These are phyloP conservation scores for Starmerella floricola DNA, from an alignment of 805 yeast genomes.

Conservation along the genomic window DNA sequence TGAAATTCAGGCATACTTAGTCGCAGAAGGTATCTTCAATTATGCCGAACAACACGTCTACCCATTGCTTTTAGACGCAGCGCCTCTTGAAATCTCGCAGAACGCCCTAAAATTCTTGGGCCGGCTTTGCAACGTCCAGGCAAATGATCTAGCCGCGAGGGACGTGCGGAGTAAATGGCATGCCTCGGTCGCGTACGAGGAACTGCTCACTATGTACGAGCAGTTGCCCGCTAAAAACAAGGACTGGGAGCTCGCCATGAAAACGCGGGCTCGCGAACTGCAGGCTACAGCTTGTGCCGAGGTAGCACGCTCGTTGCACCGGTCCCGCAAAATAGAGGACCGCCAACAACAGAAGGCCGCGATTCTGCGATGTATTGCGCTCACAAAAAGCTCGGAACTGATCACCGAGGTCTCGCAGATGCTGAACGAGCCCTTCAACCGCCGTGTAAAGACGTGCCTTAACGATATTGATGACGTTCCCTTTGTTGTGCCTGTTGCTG, in stretches of 20 bases:
- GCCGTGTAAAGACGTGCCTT: not conserved
- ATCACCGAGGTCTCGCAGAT: not conserved
- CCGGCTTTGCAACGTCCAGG: not conserved
- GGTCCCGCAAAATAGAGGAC: not conserved
- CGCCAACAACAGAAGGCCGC: not conserved
- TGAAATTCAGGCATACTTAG: not conserved
- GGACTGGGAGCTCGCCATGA: not conserved
- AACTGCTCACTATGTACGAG: not conserved
- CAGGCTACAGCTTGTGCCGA: not conserved
- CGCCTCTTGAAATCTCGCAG: slow-evolving; percentile 7
- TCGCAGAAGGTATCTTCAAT: slow-evolving; percentile 3
- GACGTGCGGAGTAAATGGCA: not conserved
- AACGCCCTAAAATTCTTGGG: not conserved
- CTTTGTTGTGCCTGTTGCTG: slow-evolving; percentile 40
- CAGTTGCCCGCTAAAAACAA: not conserved
- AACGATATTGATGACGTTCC: not conserved
- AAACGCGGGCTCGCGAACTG: not conserved
- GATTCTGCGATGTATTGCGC: slow-evolving; percentile 4
- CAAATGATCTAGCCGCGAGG: not conserved
- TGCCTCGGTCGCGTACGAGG: not conserved
- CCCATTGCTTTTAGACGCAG: not conserved
- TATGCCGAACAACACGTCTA: not conserved
- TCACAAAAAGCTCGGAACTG: not conserved
- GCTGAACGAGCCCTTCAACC: not conserved
- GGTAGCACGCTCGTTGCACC: not conserved